Evolutionary conservation across 2,329 filamentous ascomycete genomes (phyloP).

Genomic region (Pseudocercospora pini-densiflorae): DNA sequence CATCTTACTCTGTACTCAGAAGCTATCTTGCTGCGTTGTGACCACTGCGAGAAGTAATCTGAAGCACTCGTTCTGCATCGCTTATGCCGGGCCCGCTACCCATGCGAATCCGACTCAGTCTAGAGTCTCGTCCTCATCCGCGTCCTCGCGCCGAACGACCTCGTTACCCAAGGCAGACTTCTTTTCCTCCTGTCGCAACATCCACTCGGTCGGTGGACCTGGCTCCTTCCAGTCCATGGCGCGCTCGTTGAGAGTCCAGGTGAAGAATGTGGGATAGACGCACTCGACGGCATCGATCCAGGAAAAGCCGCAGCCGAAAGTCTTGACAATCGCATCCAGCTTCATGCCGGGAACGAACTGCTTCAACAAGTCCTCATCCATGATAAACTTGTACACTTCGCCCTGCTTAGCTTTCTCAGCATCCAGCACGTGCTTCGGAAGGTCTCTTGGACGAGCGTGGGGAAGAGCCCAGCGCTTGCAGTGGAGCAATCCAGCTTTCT

Average conservation of each 20-base stretch:
- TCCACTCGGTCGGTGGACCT: slow-evolving; percentile 36
- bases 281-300: slow-evolving; percentile 46
- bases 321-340: slow-evolving; percentile 43
- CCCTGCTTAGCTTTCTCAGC: slow-evolving; percentile 46
- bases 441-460: slow-evolving; percentile 32
- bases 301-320: slow-evolving; percentile 37
- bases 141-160: background rate
- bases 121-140: background rate
- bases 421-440: slow-evolving; percentile 26
- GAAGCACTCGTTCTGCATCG: background rate
- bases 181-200: slow-evolving; percentile 25
- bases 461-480: slow-evolving; percentile 57
- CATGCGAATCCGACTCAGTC: no score
- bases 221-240: slow-evolving; percentile 33
- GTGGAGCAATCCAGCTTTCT: slow-evolving; percentile 58
- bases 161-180: slow-evolving; percentile 4
- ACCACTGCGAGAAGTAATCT: background rate
- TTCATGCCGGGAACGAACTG: slow-evolving; percentile 65
- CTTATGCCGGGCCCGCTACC: no score
- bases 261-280: slow-evolving; percentile 51
- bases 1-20: background rate
- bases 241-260: slow-evolving; percentile 52
- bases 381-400: slow-evolving; percentile 61
- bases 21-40: background rate
- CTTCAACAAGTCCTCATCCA: slow-evolving; percentile 66